Evolutionary conservation across 2,329 filamentous ascomycete genomes (phyloP), one percentile per base, ranked within the genome.

Genomic region (Aspergillus intermedius): DNA sequence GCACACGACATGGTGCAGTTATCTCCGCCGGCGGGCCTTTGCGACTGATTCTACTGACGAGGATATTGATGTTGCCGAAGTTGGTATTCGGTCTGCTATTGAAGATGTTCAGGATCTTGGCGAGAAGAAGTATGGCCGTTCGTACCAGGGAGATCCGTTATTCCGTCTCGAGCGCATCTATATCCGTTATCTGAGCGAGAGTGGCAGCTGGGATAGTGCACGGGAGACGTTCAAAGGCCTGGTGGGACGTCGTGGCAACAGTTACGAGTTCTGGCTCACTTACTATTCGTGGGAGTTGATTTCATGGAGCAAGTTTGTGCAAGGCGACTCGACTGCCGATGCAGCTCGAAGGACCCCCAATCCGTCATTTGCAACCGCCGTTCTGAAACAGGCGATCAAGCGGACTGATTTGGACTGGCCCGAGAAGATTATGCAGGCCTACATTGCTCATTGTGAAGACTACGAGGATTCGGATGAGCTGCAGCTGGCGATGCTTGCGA

Each of bases 251-350:
- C 82, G 89, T 48, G 83, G 83, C 25, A 81, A 89, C 58, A 91
- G 83, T 58, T 90, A 91, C 62, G 89, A 95, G 59, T 97, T 97
- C 66, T 98, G 93, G 93, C 78, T 91, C 48, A 83, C 84, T 40
- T 96, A 89, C 68, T 96, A 96, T 69, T 77, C 85, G 46, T 97
- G 90, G 86, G 93, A 97, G 70, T 85, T 97, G 77, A 77, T 86
- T 49, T 72, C 77, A n/a, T 84, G 81, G 78, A 74, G 76, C 49
- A 79, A 77, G 52, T 76, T 81, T 50, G 74, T 76, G 2, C 73
- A 79, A 44, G 71, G 72, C 8, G 78, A 77, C 45, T 68, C 70
- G 25, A 76, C 77, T 13, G 73, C 74, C 60, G 74, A 77, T 47
- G 79, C 76, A 48, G 70, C 72, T 32, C 73, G 77, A 50, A 80